Evolutionary conservation across 768 basidiomycete genomes (phyloP).

Genomic region (Lentinula aciculospora): DNA sequence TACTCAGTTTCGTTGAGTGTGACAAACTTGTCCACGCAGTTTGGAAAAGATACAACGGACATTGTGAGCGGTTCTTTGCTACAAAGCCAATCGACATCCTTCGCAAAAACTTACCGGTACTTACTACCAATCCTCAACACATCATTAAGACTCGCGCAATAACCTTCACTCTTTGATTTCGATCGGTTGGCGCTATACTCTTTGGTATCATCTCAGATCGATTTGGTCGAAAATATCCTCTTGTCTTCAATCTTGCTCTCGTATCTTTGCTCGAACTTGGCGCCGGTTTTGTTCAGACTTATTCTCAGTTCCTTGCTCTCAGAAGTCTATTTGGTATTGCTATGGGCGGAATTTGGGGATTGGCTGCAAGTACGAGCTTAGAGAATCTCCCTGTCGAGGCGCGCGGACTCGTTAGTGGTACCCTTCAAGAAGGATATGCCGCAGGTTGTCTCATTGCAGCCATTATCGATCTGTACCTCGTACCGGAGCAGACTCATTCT

Average conservation of each 20-base stretch:
- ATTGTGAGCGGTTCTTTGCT: constrained; percentile 56
- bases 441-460: constrained; percentile 33
- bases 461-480: constrained; percentile 50
- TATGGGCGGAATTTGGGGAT: constrained; percentile 63
- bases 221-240: constrained; percentile 48
- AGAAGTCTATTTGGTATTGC: constrained; percentile 55
- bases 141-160: background rate
- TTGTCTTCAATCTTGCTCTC: constrained; percentile 47
- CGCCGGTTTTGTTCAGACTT: constrained; percentile 53
- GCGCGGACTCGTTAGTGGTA: constrained; percentile 58
- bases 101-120: no score
- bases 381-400: constrained; percentile 60
- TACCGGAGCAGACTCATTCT: constrained; percentile 13
- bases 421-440: constrained; percentile 69
- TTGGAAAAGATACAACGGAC: constrained; percentile 17
- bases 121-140: background rate
- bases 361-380: constrained; percentile 49
- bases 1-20: constrained; percentile 50
- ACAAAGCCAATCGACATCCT: background rate
- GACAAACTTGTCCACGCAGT: constrained; percentile 26
- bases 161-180: background rate
- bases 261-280: constrained; percentile 50
- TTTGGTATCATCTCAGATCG: constrained; percentile 47
- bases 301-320: constrained; percentile 50
- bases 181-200: constrained; percentile 28